Conservation (phyloP, 2,329 filamentous ascomycete species). For the Sporothrix pseudoabietina region DNA sequence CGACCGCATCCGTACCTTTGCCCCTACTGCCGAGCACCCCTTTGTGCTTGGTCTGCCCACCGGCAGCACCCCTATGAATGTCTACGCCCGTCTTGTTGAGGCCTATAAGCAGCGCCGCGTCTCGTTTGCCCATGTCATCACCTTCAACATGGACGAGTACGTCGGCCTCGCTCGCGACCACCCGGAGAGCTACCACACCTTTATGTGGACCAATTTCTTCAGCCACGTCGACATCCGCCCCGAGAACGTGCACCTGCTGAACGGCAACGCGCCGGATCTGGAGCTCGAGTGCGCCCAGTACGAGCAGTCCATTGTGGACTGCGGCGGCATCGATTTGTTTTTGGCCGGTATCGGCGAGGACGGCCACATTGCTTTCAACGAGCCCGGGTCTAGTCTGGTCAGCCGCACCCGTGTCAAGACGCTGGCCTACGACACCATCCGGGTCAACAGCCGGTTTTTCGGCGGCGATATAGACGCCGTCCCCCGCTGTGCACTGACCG, state of each 20-base stretch:
- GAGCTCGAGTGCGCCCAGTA: slow-evolving; percentile 72
- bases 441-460: slow-evolving; percentile 76
- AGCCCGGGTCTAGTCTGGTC: slow-evolving; percentile 71
- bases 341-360: slow-evolving; percentile 76
- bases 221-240: slow-evolving; percentile 71
- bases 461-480: slow-evolving; percentile 65
- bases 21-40: slow-evolving; percentile 63
- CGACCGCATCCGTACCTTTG: slow-evolving; percentile 69
- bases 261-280: slow-evolving; percentile 70
- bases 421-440: slow-evolving; percentile 74
- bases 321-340: slow-evolving; percentile 75
- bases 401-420: slow-evolving; percentile 76
- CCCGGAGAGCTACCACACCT: slow-evolving; percentile 76
- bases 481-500: slow-evolving; percentile 70
- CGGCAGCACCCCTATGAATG: slow-evolving; percentile 68
- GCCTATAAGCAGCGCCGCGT: slow-evolving; percentile 59
- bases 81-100: slow-evolving; percentile 69
- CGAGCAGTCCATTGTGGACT: slow-evolving; percentile 68
- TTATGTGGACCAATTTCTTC: slow-evolving; percentile 84
- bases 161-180: slow-evolving; percentile 72
- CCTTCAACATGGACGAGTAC: slow-evolving; percentile 73
- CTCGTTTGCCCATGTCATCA: slow-evolving; percentile 66
- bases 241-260: slow-evolving; percentile 69
- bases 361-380: slow-evolving; percentile 81
- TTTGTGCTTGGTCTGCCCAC: slow-evolving; percentile 76